A percentile compares a stretch with the other conserved stretches of the same genome.
Conservation (phyloP, 495 filamentous ascomycete genomes). For the Xylaria scruposa region DNA sequence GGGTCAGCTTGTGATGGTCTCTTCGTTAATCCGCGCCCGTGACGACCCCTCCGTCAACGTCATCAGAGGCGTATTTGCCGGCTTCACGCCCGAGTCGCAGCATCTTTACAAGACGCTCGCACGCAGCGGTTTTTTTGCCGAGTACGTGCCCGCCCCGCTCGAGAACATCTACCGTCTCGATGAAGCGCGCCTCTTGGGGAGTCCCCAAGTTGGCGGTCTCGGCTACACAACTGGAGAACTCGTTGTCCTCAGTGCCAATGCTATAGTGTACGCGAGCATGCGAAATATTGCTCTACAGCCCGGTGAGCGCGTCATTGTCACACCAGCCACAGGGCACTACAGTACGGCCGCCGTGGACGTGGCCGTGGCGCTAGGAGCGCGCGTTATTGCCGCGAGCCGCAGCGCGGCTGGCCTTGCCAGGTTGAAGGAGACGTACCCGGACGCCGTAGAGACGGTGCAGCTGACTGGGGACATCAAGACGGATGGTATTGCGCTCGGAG, state of each 20-base stretch:
- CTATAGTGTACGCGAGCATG: conserved; percentile 33
- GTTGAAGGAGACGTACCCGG: conserved; percentile 33
- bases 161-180: conserved; percentile 55
- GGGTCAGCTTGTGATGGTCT: conserved; percentile 56
- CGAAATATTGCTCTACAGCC: conserved; percentile 55
- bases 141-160: conserved; percentile 56
- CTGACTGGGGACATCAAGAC: conserved; percentile 49
- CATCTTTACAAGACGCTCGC: conserved; percentile 31
- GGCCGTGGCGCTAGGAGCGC: conserved; percentile 59
- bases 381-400: conserved; percentile 58
- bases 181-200: conserved; percentile 45
- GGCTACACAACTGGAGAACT: conserved; percentile 15
- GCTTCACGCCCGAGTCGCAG: conserved; percentile 28
- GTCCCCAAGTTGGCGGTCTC: conserved; percentile 39
- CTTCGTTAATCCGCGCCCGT: conserved; percentile 49
- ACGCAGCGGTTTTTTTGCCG: conserved; percentile 46
- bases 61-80: conserved; percentile 45
- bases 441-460: conserved; percentile 38
- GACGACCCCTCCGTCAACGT: conserved; percentile 49
- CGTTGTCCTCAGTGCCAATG: conserved; percentile 27
- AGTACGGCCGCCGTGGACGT: conserved; percentile 54
- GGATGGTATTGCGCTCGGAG: conserved; percentile 46
- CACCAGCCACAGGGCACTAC: conserved; percentile 58
- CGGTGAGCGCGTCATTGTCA: conserved; percentile 59
- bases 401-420: conserved; percentile 45